phyloP scores from a whole-genome alignment of 495 filamentous ascomycete species.

The Aspergillus ostianus region DNA sequence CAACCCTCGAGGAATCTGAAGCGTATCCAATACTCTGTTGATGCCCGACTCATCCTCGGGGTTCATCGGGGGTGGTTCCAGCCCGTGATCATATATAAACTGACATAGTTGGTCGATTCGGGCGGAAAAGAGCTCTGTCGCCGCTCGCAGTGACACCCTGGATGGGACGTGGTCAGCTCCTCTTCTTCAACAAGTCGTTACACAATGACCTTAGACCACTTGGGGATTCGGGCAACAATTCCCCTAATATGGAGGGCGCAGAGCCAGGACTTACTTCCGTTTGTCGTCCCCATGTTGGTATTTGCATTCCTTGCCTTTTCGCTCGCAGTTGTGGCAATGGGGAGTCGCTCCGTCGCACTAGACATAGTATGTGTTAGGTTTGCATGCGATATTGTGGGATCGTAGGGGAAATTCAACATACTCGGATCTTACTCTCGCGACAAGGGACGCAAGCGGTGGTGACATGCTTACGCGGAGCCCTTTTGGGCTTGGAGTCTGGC shows the following conservation, averaged over 20 bases:
- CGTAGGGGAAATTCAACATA: constrained; percentile 16
- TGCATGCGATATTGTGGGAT: constrained; percentile 7
- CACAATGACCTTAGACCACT: not conserved
- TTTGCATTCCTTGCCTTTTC: constrained; percentile 47
- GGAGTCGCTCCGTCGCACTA: constrained; percentile 49
- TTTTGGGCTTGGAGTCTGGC: constrained; percentile 34
- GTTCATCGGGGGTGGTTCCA: constrained; percentile 42
- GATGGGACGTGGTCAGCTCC: constrained; percentile 4
- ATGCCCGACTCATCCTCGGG: constrained; percentile 46
- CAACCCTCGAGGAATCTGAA: constrained; percentile 39
- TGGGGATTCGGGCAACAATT: not conserved
- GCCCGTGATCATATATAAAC: constrained; percentile 45
- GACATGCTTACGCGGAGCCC: constrained; percentile 43
- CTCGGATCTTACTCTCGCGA: constrained; percentile 50
- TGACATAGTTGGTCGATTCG: constrained; percentile 47
- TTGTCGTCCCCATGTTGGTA: constrained; percentile 52
- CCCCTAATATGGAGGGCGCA: not conserved
- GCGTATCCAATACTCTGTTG: constrained; percentile 44
- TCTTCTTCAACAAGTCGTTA: not conserved
- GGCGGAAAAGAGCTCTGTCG: constrained; percentile 48
- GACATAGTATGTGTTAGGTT: constrained; percentile 1
- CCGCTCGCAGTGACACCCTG: constrained; percentile 48
- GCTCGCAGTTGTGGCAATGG: constrained; percentile 47
- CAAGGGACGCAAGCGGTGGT: constrained; percentile 51
- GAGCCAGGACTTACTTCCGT: constrained; percentile 38